These are phyloP conservation scores for Hydnum rufescens DNA, from an alignment of 768 basidiomycete genomes.

Conservation along the genomic window DNA sequence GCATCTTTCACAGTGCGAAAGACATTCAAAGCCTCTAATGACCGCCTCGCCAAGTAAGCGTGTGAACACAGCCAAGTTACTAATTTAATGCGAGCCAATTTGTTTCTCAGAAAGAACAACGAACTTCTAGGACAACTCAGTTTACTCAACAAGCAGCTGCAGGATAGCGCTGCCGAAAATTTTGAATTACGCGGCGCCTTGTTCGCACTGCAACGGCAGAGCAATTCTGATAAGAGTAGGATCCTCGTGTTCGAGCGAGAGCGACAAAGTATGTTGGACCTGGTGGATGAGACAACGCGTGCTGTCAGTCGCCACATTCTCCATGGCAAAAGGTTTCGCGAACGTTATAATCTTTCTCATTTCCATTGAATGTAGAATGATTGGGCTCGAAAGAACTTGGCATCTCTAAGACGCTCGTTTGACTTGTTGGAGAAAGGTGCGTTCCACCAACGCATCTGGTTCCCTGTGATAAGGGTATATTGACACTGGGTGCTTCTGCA, in stretches of 20 bases:
- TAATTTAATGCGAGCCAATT: background rate
- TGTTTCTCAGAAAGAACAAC: background rate
- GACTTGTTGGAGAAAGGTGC: background rate
- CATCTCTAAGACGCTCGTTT: background rate
- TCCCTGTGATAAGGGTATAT: no score
- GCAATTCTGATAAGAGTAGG: background rate
- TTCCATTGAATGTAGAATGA: background rate
- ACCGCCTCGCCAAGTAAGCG: background rate
- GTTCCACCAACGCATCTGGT: no score
- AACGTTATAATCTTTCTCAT: background rate
- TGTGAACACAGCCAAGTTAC: background rate
- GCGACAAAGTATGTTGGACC: background rate
- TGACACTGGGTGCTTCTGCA: no score
- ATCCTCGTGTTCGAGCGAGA: background rate
- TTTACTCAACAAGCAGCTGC: background rate
- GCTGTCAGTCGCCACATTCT: background rate
- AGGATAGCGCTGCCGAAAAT: background rate
- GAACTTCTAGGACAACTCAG: background rate
- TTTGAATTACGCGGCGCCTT: background rate
- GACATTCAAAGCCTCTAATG: constrained; percentile 1
- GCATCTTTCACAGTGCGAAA: background rate
- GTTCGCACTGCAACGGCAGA: background rate
- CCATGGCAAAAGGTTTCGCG: background rate
- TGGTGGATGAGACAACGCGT: background rate
- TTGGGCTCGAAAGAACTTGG: background rate